Base-by-base conservation (phyloP, 2,329 filamentous ascomycete genomes). In the Talaromyces marneffei region DNA sequence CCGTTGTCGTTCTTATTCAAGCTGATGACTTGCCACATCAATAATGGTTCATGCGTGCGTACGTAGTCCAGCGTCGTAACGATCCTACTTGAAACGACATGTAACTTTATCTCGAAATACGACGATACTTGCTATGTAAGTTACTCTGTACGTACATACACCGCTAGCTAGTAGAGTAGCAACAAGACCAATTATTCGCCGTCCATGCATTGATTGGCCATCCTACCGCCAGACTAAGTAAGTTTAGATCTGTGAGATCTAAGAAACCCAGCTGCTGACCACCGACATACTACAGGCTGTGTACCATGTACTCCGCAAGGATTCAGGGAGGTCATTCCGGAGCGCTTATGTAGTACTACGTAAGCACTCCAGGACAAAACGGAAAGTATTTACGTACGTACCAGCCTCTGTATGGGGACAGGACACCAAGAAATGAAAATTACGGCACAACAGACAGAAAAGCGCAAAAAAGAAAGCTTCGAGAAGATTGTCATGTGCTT, bases 401-500 rank as follows among this genome's bases (percentile, higher is more conserved):
- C 53, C 53, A 20, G n/a, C 2, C 2, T 40, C 31, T 25, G 31
- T 37, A 31, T 18, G 5, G 31, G 20, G 18, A 37, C 5, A 20
- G 12, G 14, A 48, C 46, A 50, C 44, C 27, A 29, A 48, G 25
- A n/a, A 20, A 16, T 3, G 3, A 50, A 52, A 52, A 52, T 52
- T 33, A 52, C 48, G 48, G n/a, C 29, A 20, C 27, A 33, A 33
- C 20, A 31, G 2, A 18, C 25, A 35, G n/a, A 29, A 3, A 29
- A 27, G n/a, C n/a, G n/a, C n/a, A 48, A 48, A 27, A 29, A 27
- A 40, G 33, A 57, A 54, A 16, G 56, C 40, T 62, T 62, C 60
- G 29, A 62, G 60, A 62, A 62, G 48, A 39, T 39, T 40, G 48
- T 40, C 56, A 58, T 25, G 50, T 54, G 60, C 44, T 62, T 62